Evolutionary conservation across 805 yeast species (phyloP).

Genomic region (Sporopachydermia quercuum): DNA sequence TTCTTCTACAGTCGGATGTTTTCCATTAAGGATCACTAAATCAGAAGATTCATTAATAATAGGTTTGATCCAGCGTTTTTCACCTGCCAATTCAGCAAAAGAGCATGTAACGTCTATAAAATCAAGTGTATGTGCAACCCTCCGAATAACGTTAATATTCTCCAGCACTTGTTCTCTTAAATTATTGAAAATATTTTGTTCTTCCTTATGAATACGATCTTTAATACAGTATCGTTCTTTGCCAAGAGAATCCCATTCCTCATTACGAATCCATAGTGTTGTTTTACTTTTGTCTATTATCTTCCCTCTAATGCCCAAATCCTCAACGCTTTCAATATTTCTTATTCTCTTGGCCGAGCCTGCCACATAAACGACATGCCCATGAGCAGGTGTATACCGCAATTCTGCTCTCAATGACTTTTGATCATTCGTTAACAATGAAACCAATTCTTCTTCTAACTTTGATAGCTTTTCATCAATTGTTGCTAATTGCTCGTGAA

Average conservation of each 20-base stretch:
- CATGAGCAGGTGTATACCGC: conserved; percentile 26
- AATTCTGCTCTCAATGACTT: conserved; percentile 19
- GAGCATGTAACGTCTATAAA: conserved; percentile 59
- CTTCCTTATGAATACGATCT: conserved; percentile 38
- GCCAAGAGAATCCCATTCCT: conserved; percentile 42
- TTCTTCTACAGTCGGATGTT: conserved; percentile 80
- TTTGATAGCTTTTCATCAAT: conserved; percentile 15
- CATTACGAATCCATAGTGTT: conserved; percentile 29
- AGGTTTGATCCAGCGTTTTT: conserved; percentile 55
- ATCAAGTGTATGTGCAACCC: conserved; percentile 38
- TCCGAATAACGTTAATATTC: conserved; percentile 31
- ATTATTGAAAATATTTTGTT: conserved; percentile 32
- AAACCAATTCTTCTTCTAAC: conserved; percentile 10
- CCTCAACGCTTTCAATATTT: no score
- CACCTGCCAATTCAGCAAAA: conserved; percentile 59
- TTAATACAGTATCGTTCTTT: conserved; percentile 27
- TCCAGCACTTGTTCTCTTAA: conserved; percentile 33
- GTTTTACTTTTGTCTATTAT: conserved; percentile 26
- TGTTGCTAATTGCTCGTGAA: conserved; percentile 21
- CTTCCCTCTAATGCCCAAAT: conserved; percentile 11
- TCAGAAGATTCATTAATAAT: conserved; percentile 31
- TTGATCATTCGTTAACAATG: no score
- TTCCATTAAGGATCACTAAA: conserved; percentile 44
- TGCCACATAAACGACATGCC: conserved; percentile 34
- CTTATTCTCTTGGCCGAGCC: conserved; percentile 21